Evolutionary conservation across 257 asterid genomes (phyloP), one percentile per base, ranked within the genome.

Genomic region (Primulina huaijiensis): DNA sequence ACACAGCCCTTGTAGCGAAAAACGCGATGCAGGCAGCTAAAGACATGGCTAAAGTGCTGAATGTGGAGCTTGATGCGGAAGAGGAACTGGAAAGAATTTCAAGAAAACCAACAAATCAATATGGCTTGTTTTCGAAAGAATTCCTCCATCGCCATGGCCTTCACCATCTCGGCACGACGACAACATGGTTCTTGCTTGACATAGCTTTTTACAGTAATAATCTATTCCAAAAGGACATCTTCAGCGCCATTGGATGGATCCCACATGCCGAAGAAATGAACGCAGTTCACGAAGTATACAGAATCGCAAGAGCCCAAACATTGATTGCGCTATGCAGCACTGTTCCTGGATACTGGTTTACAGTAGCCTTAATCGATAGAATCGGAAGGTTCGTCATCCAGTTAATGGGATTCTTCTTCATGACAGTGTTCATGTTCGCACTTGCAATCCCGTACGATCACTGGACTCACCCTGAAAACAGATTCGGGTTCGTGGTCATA

Each of bases 1-100:
- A 89, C 84, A 89, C 96, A 0, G 92, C 96, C 4, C 70, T 89
- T 0, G 91, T 89, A 0, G 96, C 91, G 9, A 88, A 80, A 57
- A 83, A 87, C 33, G 94, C 91, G 0, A 85, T 79, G 56, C 86
- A 83, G 55, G 96, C 96, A 0, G 94, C 90, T 2, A 58, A 27
- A 8, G 92, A 89, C 46, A 89, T 89, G 96, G 74, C 80, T 0
- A 72, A 61, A 16, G 96, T 89, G 14, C 31, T 89, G 65, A 75
- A 85, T 14, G 79, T 87, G 10, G 96, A 87, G n/a, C 34, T 89
- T 2, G 90, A 85, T 8, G 87, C 69, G 0, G 96, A 89, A 7
- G 79, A 67, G 25, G 89, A 78, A 19, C 17, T 85, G 3, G 84
- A 71, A 8, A 76, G 34, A n/a, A 9, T 83, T 0, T 1, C 75